Conservation (phyloP, 306 rosid species). For the Vicia faba region DNA sequence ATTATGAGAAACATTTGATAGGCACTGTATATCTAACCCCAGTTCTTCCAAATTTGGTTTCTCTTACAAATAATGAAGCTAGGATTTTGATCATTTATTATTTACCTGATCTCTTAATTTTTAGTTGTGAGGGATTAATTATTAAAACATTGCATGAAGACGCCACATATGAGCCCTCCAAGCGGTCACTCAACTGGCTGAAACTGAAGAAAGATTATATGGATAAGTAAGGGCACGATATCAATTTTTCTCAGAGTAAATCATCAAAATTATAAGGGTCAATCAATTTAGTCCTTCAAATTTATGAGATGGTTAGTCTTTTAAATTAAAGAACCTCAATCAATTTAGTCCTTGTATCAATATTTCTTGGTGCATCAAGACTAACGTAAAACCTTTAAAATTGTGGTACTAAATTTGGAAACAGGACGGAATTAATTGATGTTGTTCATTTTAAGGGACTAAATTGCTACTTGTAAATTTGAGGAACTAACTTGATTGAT, state of each 20-base stretch:
- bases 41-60: slow-evolving; percentile 20
- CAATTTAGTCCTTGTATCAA: neutral
- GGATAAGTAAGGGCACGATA: slow-evolving; percentile 56
- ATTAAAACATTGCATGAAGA: slow-evolving; percentile 81
- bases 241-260: slow-evolving; percentile 1
- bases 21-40: slow-evolving; percentile 19
- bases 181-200: slow-evolving; percentile 87
- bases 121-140: slow-evolving; percentile 89
- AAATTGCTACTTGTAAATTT: neutral
- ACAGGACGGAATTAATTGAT: neutral
- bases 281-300: neutral
- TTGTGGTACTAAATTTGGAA: neutral
- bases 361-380: neutral
- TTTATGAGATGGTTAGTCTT: neutral
- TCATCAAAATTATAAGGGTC: neutral
- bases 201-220: slow-evolving; percentile 94
- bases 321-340: neutral
- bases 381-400: neutral
- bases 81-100: slow-evolving; percentile 18
- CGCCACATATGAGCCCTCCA: slow-evolving; percentile 94
- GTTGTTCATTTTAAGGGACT: neutral
- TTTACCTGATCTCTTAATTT: slow-evolving; percentile 38
- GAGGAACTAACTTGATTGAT: neutral
- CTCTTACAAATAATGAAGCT: slow-evolving; percentile 10
- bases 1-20: slow-evolving; percentile 8